Percentiles rank a stretch among this genome's conserved stretches.
phyloP scores from a whole-genome alignment of 2,329 filamentous ascomycete species.

The Diaporthe destruens region DNA sequence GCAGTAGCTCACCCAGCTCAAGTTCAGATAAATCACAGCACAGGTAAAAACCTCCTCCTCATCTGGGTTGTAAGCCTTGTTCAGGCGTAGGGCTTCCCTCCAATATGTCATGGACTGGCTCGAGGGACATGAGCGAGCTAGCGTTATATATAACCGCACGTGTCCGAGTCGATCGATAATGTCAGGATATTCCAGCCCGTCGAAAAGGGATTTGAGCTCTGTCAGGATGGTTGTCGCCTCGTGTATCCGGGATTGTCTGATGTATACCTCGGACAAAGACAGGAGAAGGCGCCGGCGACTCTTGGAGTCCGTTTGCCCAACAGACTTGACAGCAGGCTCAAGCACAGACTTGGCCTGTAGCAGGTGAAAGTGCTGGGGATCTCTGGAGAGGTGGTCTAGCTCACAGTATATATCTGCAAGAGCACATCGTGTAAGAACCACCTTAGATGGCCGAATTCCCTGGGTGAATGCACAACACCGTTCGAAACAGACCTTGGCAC shows the following conservation, averaged over 20 bases:
- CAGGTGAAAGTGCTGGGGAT: slow-evolving; percentile 1
- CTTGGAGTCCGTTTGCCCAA: neutral
- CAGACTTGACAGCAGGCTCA: neutral
- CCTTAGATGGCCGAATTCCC: neutral
- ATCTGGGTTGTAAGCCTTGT: slow-evolving; percentile 4
- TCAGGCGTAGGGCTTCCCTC: slow-evolving; percentile 7
- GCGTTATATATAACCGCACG: neutral
- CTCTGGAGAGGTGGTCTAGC: slow-evolving; percentile 1
- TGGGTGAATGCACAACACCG: neutral
- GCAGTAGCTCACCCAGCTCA: slow-evolving; percentile 9
- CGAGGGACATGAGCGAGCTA: neutral
- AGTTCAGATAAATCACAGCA: slow-evolving; percentile 19
- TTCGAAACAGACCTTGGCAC: slow-evolving; percentile 7
- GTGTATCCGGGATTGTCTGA: neutral
- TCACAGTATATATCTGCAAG: slow-evolving; percentile 15
- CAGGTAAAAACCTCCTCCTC: slow-evolving; percentile 18
- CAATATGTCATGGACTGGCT: neutral
- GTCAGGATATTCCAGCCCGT: neutral
- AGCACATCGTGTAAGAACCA: neutral
- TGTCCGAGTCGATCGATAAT: slow-evolving; percentile 14
- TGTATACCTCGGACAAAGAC: slow-evolving; percentile 4
- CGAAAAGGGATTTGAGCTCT: neutral
- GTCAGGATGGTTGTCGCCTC: neutral
- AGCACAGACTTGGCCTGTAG: neutral
- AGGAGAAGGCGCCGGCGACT: slow-evolving; percentile 7